Conservation (phyloP, 129 eudicot species). For the Helianthus tuberosus region DNA sequence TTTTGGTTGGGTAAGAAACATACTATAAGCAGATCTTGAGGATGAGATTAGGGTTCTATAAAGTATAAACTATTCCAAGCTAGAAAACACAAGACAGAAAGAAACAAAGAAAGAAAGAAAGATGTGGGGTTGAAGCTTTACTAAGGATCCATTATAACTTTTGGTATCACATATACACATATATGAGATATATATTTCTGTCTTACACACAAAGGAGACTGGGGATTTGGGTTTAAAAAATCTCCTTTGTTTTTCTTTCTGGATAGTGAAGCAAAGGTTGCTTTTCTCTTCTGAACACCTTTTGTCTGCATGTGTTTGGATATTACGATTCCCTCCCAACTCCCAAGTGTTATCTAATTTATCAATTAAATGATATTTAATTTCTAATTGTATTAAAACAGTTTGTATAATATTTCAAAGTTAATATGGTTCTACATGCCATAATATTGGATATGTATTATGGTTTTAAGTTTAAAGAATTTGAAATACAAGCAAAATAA, state of each 20-base stretch:
- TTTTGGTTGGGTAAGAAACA: neutral
- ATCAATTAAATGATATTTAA: no score
- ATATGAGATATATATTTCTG: neutral
- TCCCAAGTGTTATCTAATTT: neutral
- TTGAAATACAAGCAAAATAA: no score
- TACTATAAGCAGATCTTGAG: neutral
- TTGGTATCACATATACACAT: neutral
- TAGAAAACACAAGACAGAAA: slow-evolving; percentile 4
- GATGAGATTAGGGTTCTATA: neutral
- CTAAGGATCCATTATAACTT: slow-evolving; percentile 14
- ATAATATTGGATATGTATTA: no score
- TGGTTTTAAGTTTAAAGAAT: no score
- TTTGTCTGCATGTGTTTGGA: slow-evolving; percentile 34
- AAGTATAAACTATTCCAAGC: slow-evolving; percentile 13
- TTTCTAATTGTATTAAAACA: no score
- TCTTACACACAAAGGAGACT: neutral
- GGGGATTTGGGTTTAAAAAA: slow-evolving; percentile 11
- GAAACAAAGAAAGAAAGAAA: slow-evolving; percentile 7
- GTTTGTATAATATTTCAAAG: no score
- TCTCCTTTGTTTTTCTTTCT: slow-evolving; percentile 12
- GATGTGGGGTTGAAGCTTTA: slow-evolving; percentile 16
- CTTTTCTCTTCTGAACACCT: slow-evolving; percentile 26
- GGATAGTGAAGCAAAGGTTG: slow-evolving; percentile 26
- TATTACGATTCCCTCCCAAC: slow-evolving; percentile 2
- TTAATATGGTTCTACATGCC: no score